Evolutionary conservation across 495 filamentous ascomycete genomes (phyloP), one percentile per base, ranked within the genome.

Genomic region (Trichoderma parareesei): DNA sequence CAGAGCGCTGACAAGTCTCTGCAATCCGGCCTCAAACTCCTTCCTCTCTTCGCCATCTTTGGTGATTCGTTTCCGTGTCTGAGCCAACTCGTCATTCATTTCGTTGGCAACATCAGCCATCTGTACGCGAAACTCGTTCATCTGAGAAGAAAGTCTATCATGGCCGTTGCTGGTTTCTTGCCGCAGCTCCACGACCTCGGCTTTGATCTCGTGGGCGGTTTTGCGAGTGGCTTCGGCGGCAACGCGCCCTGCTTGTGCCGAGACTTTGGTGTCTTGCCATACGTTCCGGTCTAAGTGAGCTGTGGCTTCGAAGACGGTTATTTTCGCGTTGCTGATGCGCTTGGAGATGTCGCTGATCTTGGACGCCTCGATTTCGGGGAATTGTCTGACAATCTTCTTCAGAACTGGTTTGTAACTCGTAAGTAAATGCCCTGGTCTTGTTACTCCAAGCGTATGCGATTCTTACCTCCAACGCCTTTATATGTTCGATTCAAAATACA

Each of bases 31-130:
- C 53, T 57, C 53, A 37, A 57, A 57, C 9, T 57, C 3, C 11
- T 57, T 57, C 14, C 53, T 57, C 53, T 57, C 53, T 37, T 57
- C 53, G 3, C 53, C 33, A 2, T 57, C 53, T 37, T 57, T 57
- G 16, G 53, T 16, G 20, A 57, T 10, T 6, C 18, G 27, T 2
- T 35, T 33, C 11, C 18, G 35, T 14, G 53, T 57, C 9, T 57
- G 53, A 13, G 53, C 53, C 7, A 57, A 3, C 53, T 57, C 14
- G 14, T 57, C 20, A 6, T 9, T n/a, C 53, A 57, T 57, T 37
- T 16, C 20, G 11, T 37, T 33, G 3, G 53, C 53, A 14, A 27
- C 27, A 13, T 57, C 53, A 13, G 37, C 16, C 53, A 57, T 57
- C 53, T 57, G 53, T 35, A 27, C 35, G 27, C 53, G 53, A 35